Evolutionary conservation across 208 protist genomes (phyloP).

Genomic region (Polymyxa betae): DNA sequence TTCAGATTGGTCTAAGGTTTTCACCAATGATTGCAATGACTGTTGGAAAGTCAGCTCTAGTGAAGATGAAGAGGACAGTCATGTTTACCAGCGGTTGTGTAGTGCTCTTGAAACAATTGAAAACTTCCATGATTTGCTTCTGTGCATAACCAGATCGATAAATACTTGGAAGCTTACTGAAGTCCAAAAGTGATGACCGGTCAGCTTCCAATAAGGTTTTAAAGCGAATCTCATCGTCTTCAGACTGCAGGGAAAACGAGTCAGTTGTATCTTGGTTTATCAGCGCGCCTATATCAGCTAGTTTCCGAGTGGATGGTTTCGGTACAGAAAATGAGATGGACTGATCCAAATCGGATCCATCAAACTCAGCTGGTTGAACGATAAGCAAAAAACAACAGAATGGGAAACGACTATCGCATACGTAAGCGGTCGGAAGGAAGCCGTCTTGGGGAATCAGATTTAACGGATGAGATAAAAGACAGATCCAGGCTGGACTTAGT

Average conservation of each 20-base stretch:
- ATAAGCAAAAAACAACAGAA: too few species aligned
- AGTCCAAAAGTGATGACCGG: not conserved
- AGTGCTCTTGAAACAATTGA: not conserved
- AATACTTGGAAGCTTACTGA: not conserved
- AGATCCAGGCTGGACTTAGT: too few species aligned
- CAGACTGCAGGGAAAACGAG: not conserved
- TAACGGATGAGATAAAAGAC: too few species aligned
- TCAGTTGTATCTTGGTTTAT: not conserved
- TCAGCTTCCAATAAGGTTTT: too few species aligned
- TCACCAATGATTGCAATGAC: not conserved
- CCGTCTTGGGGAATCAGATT: too few species aligned
- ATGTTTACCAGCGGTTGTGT: not conserved
- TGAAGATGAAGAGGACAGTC: not conserved
- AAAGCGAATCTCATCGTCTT: not conserved
- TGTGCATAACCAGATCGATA: slow-evolving; percentile 5
- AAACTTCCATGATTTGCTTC: not conserved
- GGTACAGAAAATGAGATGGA: not conserved
- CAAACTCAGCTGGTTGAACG: too few species aligned
- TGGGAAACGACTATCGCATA: too few species aligned
- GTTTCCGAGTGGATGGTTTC: not conserved
- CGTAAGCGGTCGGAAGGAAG: too few species aligned
- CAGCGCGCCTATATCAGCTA: not conserved
- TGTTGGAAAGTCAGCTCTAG: not conserved
- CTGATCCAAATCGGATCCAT: not conserved
- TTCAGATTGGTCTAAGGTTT: not conserved